Evolutionary conservation across 257 asterid species (phyloP).

Genomic region (Nemophila menziesii): DNA sequence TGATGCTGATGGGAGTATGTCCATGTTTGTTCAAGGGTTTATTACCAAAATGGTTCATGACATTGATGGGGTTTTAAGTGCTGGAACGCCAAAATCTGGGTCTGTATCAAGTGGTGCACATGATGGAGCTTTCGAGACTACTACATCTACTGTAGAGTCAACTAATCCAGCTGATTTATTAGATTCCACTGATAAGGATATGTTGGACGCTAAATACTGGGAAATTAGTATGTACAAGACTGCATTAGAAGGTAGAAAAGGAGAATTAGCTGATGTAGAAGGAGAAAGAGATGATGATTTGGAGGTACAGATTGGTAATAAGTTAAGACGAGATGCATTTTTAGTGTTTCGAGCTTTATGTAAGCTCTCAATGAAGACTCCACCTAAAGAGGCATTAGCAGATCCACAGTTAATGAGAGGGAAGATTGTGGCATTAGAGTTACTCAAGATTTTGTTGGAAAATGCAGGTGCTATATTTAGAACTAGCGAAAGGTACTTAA

Average conservation of each 20-base stretch:
- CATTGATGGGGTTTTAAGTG: conserved; percentile 84
- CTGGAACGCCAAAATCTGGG: conserved; percentile 45
- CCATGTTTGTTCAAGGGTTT: conserved; percentile 88
- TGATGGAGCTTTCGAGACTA: conserved; percentile 97
- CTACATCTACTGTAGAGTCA: conserved; percentile 83
- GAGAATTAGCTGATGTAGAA: conserved; percentile 86
- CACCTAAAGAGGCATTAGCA: conserved; percentile 76
- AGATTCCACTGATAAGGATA: conserved; percentile 97
- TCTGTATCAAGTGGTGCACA: conserved; percentile 45
- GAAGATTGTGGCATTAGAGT: conserved; percentile 89
- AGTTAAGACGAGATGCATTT: conserved; percentile 91
- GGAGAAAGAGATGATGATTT: conserved; percentile 87
- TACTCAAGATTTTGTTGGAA: conserved; percentile 93
- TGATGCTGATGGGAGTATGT: conserved; percentile 71
- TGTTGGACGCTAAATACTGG: conserved; percentile 99
- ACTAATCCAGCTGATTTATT: conserved; percentile 95
- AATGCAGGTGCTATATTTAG: conserved; percentile 95
- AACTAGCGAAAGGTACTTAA: conserved; percentile 93
- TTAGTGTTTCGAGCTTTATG: conserved; percentile 91
- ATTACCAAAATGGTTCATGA: conserved; percentile 81
- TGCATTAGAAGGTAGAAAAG: conserved; percentile 94
- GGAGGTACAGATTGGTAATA: conserved; percentile 96
- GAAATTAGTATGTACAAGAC: conserved; percentile 99
- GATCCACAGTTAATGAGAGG: conserved; percentile 96
- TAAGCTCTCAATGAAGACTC: conserved; percentile 97